Percentiles rank a stretch among this genome's conserved stretches.
Evolutionary conservation across 805 yeast genomes (phyloP).

Genomic region (Brettanomyces nanus): DNA sequence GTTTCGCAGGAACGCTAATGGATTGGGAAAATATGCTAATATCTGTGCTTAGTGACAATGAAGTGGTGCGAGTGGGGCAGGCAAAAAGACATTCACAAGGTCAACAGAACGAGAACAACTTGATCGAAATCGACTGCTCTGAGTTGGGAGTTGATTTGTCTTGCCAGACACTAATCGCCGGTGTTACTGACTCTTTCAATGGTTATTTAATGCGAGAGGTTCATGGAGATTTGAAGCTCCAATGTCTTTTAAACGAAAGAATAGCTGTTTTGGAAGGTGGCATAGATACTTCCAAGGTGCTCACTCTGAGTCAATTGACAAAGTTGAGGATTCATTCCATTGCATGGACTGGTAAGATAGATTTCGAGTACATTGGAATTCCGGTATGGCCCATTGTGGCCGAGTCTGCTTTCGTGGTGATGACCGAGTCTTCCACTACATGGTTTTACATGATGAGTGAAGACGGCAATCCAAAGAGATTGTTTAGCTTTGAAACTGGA

Average conservation of each 20-base stretch:
- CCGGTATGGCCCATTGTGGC: constrained; percentile 10
- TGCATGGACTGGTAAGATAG: constrained; percentile 9
- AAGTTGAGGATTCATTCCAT: constrained; percentile 10
- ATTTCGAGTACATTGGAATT: constrained; percentile 1
- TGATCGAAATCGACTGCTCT: constrained; percentile 8
- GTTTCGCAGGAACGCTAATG: constrained; percentile 7
- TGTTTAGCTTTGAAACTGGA: constrained; percentile 5
- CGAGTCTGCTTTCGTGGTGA: constrained; percentile 8
- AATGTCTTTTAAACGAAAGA: constrained; percentile 6
- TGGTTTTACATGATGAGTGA: constrained; percentile 8
- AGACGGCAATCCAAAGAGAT: constrained; percentile 1
- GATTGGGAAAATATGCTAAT: constrained; percentile 7
- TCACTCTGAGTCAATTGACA: constrained; percentile 4
- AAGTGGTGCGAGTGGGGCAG: constrained; percentile 8
- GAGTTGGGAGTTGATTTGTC: constrained; percentile 10
- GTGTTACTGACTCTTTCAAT: constrained; percentile 11
- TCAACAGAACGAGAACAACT: constrained; percentile 4
- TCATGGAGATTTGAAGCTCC: constrained; percentile 5
- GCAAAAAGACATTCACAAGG: constrained; percentile 3
- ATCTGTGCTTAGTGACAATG: constrained; percentile 7
- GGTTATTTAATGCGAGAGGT: constrained; percentile 8
- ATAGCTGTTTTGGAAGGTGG: constrained; percentile 2
- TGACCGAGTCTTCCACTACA: constrained; percentile 7
- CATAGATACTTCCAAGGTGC: constrained; percentile 3
- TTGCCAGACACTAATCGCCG: constrained; percentile 4